These are phyloP conservation scores for Scheffersomyces titani DNA, from an alignment of 1,139 yeast genomes.

Conservation along the genomic window DNA sequence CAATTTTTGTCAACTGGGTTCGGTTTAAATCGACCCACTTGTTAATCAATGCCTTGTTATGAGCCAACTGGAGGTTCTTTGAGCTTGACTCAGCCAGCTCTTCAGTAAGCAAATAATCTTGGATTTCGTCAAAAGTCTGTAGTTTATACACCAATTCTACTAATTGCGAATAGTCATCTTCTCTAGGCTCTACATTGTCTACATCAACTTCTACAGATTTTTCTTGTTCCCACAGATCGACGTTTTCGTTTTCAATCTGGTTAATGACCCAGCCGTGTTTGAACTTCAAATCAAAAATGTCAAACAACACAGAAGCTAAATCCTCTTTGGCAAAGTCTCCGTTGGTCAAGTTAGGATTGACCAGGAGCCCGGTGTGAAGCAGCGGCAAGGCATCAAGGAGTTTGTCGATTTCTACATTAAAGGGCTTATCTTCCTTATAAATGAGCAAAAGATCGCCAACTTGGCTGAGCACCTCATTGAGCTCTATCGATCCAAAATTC, in stretches of 20 bases:
- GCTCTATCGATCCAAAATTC: conserved; percentile 21
- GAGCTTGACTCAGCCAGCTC: conserved; percentile 5
- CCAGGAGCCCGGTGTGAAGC: conserved; percentile 70
- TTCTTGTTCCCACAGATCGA: conserved; percentile 11
- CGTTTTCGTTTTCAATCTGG: conserved; percentile 19
- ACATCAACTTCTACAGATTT: not conserved
- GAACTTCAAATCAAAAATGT: conserved; percentile 40
- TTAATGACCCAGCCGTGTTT: conserved; percentile 56
- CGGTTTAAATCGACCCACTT: conserved; percentile 54
- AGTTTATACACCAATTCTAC: conserved; percentile 25
- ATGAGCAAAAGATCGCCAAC: conserved; percentile 47
- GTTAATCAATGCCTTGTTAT: conserved; percentile 19
- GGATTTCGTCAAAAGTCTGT: conserved; percentile 47
- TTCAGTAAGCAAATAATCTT: conserved; percentile 34
- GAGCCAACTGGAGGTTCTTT: conserved; percentile 7
- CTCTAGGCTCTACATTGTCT: not conserved
- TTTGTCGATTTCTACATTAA: conserved; percentile 26
- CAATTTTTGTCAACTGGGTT: conserved; percentile 72
- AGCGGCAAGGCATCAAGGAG: conserved; percentile 58
- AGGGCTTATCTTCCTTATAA: conserved; percentile 18
- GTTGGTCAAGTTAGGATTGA: conserved; percentile 65
- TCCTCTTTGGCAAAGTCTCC: conserved; percentile 57
- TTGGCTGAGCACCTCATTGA: conserved; percentile 38
- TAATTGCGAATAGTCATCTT: conserved; percentile 20
- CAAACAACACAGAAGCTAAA: conserved; percentile 36